phyloP scores from a whole-genome alignment of 768 basidiomycete genomes.

The Dictyophora rubrovolvata region DNA sequence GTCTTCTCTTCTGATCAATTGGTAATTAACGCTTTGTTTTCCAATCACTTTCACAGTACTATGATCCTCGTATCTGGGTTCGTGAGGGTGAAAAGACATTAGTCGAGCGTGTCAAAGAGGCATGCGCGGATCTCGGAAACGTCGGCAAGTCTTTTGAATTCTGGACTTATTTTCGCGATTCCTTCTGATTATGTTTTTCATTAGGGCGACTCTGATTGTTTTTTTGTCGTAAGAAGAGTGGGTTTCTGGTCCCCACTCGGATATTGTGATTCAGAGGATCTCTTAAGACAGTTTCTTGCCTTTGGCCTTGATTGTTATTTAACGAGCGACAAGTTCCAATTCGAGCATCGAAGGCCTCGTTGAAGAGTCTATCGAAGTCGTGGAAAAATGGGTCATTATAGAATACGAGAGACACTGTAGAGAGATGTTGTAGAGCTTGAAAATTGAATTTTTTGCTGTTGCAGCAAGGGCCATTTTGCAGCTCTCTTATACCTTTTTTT shows the following conservation, averaged over 20 bases:
- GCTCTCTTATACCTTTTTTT: too few species aligned
- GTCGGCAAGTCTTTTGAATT: constrained; percentile 29
- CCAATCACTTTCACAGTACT: constrained; percentile 39
- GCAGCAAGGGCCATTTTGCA: too few species aligned
- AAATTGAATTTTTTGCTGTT: too few species aligned
- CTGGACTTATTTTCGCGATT: neutral
- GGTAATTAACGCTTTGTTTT: neutral
- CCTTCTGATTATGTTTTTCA: neutral
- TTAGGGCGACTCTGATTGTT: neutral
- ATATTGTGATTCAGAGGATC: too few species aligned
- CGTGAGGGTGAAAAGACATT: constrained; percentile 98
- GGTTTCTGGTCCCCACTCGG: too few species aligned
- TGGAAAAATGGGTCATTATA: constrained; percentile 2
- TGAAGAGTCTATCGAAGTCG: neutral
- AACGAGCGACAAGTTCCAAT: neutral
- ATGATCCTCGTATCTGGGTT: constrained; percentile 97
- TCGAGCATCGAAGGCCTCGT: constrained; percentile 1
- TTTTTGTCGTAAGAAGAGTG: too few species aligned
- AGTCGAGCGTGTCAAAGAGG: constrained; percentile 76
- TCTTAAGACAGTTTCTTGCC: neutral
- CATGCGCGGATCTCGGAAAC: constrained; percentile 84
- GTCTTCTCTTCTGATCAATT: neutral
- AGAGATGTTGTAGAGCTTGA: too few species aligned
- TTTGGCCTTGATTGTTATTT: neutral
- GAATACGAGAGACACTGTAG: neutral